Percentiles rank a stretch among this genome's conserved stretches.
Conservation (phyloP, 106 monocot genomes). For the Iris macrosiphon region DNA sequence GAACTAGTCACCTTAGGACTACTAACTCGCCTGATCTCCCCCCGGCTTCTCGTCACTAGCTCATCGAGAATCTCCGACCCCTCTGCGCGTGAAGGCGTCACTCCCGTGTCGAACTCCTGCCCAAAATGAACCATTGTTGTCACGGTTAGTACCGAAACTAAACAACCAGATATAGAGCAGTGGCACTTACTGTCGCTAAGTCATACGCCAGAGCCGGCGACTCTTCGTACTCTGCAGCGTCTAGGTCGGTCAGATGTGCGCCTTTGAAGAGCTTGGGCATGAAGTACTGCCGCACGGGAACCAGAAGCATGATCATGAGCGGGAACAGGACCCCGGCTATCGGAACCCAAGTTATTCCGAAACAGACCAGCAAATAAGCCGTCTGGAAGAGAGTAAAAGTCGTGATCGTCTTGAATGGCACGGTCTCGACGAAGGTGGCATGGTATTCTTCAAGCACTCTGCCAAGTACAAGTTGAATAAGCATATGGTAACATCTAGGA, state of each 20-base stretch:
- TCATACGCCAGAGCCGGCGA: slow-evolving; percentile 43
- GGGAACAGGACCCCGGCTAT: slow-evolving; percentile 73
- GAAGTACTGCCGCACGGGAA: slow-evolving; percentile 62
- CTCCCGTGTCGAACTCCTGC: slow-evolving; percentile 6
- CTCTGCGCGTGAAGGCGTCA: background rate
- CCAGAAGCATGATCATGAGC: slow-evolving; percentile 71
- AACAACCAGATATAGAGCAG: no score
- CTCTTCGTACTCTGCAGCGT: slow-evolving; percentile 75
- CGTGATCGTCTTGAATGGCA: slow-evolving; percentile 64
- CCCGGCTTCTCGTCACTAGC: slow-evolving; percentile 5
- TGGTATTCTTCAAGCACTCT: slow-evolving; percentile 75
- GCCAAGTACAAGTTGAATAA: slow-evolving; percentile 2
- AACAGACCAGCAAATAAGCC: slow-evolving; percentile 46
- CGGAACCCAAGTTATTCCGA: slow-evolving; percentile 80
- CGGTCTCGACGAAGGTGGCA: slow-evolving; percentile 69
- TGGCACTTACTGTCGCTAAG: slow-evolving; percentile 19
- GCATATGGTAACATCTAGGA: no score
- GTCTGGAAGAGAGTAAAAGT: slow-evolving; percentile 72
- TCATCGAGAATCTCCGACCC: slow-evolving; percentile 7
- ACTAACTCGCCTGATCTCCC: slow-evolving; percentile 6
- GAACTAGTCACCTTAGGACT: slow-evolving; percentile 2
- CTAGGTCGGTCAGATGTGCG: slow-evolving; percentile 53
- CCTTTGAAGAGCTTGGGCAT: slow-evolving; percentile 75
- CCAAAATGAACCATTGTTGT: background rate
- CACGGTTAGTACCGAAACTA: no score